Base-by-base conservation (phyloP, 2,329 filamentous ascomycete species). In the Fusarium irregulare region DNA sequence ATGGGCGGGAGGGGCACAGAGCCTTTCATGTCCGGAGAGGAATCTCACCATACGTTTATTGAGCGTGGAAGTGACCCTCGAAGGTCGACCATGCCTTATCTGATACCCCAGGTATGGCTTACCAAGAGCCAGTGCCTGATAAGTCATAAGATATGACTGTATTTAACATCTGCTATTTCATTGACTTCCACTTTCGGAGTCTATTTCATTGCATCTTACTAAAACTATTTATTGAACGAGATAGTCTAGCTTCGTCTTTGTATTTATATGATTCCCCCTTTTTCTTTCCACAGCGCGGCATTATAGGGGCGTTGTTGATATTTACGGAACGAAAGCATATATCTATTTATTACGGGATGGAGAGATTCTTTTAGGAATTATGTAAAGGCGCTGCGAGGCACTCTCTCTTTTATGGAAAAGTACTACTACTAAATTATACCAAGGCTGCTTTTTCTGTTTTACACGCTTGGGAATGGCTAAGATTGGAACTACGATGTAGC, bases 1-100 rank as follows among this genome's bases (percentile, higher is more conserved):
- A 78, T 55, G 75, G 76, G 60, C 76, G 73, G 41, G 79, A 81
- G 56, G 77, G 78, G 23, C 78, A 79, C 56, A 73, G 72, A 27
- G 70, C 77, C 49, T 72, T 66, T 40, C 69, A 66, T 50, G 60
- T 68, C 14, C 68, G 73, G 61, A 64, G 73, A 42, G 70, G 67
- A 32, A 70, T 73, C 70, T 71, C 71, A 50, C 68, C 77, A 75
- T 78, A 79, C 75, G 77, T 78, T 75, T 75, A 76, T 48, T 66
- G 51, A 66, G 63, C 61, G 63, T 67, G 70, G 67, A 60, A 60
- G 47, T 56, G 65, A 56, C 61, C 58, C 55, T 53, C 60, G n/a
- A 61, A 64, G 62, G 53, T 60, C 42, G 49, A 32, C 60, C 56
- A 47, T 46, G 55, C 41, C 50, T 32, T 51, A 57, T 66, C 67